These are phyloP conservation scores for Gossypium davidsonii DNA, from an alignment of 441 rosid genomes.

Conservation along the genomic window DNA sequence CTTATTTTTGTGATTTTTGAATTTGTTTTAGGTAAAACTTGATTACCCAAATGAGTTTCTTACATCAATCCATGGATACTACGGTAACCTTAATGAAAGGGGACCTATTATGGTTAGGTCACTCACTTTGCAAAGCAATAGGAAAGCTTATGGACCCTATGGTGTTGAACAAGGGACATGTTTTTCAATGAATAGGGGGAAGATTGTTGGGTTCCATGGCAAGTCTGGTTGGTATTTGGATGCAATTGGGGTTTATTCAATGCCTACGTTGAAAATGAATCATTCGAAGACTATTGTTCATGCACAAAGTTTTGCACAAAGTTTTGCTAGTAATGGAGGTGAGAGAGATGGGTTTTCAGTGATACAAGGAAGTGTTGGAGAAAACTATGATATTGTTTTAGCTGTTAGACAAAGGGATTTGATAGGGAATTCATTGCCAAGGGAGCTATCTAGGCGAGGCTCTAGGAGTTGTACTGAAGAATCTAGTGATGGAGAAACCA, in stretches of 20 bases:
- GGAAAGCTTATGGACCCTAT: conserved; percentile 62
- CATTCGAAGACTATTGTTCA: conserved; percentile 29
- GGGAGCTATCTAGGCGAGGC: conserved; percentile 24
- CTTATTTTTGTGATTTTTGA: not conserved
- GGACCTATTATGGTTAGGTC: conserved; percentile 52
- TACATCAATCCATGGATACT: conserved; percentile 58
- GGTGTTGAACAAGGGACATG: conserved; percentile 66
- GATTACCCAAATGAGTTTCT: conserved; percentile 69
- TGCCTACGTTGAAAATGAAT: conserved; percentile 34
- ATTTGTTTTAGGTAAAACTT: conserved; percentile 47
- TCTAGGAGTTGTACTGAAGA: conserved; percentile 17
- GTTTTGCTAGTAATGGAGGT: conserved; percentile 23
- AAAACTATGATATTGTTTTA: conserved; percentile 58
- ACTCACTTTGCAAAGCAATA: conserved; percentile 66
- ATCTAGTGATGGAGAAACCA: conserved; percentile 27
- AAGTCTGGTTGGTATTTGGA: conserved; percentile 59
- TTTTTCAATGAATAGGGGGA: conserved; percentile 50
- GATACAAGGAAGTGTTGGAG: conserved; percentile 57
- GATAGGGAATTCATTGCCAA: conserved; percentile 18
- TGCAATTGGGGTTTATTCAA: conserved; percentile 63
- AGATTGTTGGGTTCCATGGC: conserved; percentile 76
- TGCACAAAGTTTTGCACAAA: conserved; percentile 38
- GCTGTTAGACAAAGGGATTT: conserved; percentile 63
- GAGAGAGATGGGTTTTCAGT: conserved; percentile 47
- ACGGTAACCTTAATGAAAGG: conserved; percentile 40